Evolutionary conservation across 2,329 filamentous ascomycete species (phyloP).

Genomic region (Ilyonectria sp.): DNA sequence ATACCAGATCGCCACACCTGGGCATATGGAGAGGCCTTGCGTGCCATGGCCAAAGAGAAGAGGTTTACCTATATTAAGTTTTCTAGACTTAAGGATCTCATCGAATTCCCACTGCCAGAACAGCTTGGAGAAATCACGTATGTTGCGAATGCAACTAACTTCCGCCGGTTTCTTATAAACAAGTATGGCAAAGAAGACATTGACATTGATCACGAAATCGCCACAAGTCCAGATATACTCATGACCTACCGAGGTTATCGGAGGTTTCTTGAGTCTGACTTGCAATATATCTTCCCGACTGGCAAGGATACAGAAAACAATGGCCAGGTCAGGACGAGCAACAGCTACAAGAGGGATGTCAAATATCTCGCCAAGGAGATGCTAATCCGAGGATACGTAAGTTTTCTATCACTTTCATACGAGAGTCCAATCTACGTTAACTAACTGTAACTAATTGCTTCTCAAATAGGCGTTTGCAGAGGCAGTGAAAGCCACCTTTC

Average conservation of each 20-base stretch:
- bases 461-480: slow-evolving; percentile 47
- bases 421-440: not conserved
- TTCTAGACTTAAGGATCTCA: slow-evolving; percentile 61
- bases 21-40: slow-evolving; percentile 62
- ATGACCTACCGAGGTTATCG: slow-evolving; percentile 51
- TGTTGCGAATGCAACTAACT: slow-evolving; percentile 50
- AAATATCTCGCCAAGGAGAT: slow-evolving; percentile 52
- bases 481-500: slow-evolving; percentile 47
- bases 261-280: slow-evolving; percentile 49
- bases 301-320: no score
- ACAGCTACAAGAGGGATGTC: slow-evolving; percentile 45
- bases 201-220: slow-evolving; percentile 49
- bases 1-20: slow-evolving; percentile 49
- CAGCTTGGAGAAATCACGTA: slow-evolving; percentile 59
- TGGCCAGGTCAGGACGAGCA: no score
- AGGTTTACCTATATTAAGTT: slow-evolving; percentile 61
- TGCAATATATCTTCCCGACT: slow-evolving; percentile 47
- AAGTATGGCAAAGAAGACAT: slow-evolving; percentile 42
- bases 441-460: no score
- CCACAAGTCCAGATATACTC: slow-evolving; percentile 44
- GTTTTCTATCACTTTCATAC: slow-evolving; percentile 2
- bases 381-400: slow-evolving; percentile 49
- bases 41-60: slow-evolving; percentile 55
- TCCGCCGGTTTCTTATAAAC: slow-evolving; percentile 48
- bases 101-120: slow-evolving; percentile 56